Base-by-base conservation (phyloP, 139 green algal species). In the Chlamydomonas sphaeroides region DNA sequence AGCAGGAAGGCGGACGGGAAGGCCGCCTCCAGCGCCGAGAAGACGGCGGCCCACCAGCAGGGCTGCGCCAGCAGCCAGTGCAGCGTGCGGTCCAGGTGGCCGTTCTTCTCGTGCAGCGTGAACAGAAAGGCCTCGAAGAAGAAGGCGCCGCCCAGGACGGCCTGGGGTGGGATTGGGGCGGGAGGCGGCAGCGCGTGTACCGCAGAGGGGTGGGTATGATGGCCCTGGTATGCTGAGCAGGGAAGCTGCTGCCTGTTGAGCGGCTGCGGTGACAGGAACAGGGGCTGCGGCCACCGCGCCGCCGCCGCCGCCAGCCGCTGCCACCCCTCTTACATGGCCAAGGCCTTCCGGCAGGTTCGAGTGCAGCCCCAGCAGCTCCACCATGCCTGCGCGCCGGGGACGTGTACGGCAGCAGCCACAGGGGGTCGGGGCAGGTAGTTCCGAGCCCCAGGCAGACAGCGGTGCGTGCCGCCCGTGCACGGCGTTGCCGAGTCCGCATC, bases 21-120 rank as follows among this genome's bases (percentile, higher is more conserved):
- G 10, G 65, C 65, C 35, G 77, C 49, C 51, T 84, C 77, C 65
- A 84, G 65, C 5, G 26, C 48, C 28, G 77, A 6, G 48, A 84
- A 84, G 1, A 75, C 18, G 35, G 77, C 63, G 65, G 41, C 77
- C 18, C 61, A 65, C 45, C 41, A 75, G 65, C 41, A 65, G 30
- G 48, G 38, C 65, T 76, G 48, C 28, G 65, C 63, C 77, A 84
- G 77, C 49, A 84, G 65, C 48, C 35, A 74, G 48, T 84, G 77
- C 20, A 76, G 8, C 18, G 48, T 66, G 41, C 49, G 48, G 77
- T 84, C 77, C 63, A 84, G 45, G 21, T 33, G 17, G 49, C 77
- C 49, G 77, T 84, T 66, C 65, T 84, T 84, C 65, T 84, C 77
- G 49, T 84, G 77, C 77, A 84, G 36, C 61, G 20, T 42, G 26